Base-by-base conservation (phyloP, 176 grass and related monocot species). In the Rhynchospora pubera region DNA sequence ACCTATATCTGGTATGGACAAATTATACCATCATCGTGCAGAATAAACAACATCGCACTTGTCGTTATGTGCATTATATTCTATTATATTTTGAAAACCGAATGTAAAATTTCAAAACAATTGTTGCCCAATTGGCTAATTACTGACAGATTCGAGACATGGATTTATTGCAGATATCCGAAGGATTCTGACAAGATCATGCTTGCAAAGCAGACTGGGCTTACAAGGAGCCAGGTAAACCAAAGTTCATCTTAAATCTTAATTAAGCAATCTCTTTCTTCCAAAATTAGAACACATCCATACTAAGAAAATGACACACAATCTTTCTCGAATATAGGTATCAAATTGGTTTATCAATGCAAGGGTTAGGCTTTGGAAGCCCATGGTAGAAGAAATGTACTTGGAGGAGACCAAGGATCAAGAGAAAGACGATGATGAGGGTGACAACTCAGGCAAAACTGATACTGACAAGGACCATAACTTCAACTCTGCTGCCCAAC, bases 301-400 rank as follows among this genome's bases (percentile, higher is more conserved):
- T 34, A 71, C 28, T 13, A 48, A 16, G 59, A 14, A 84, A 55
- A 48, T 23, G 10, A 55, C 19, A 74, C 47, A 26, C 19, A 32
- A 12, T 0, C 52, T 59, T 21, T 69, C 21, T 30, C 18, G 46
- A 69, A 9, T 78, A 9, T 7, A 99, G 97, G 97, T 99, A 81
- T 99, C 97, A 0, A 99, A 99, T 78, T 99, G 97, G 97, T 99
- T 99, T 86, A 99, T 99, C 85, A 99, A 99, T 57, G 97, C 97
- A 58, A 90, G 97, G 81, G 97, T 99, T 56, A 62, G 97, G 77
- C 85, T 99, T 32, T 99, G 97, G 97, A 99, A 99, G 87, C 97
- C 97, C 4, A 99, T 99, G 97, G 97, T 99, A 88, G 97, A 99
- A 86, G 93, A 99, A 83, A 99, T 99, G 97, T 99, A 99, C 81